Evolutionary conservation across 345 rosid species (phyloP).

Genomic region (Psidium guajava): DNA sequence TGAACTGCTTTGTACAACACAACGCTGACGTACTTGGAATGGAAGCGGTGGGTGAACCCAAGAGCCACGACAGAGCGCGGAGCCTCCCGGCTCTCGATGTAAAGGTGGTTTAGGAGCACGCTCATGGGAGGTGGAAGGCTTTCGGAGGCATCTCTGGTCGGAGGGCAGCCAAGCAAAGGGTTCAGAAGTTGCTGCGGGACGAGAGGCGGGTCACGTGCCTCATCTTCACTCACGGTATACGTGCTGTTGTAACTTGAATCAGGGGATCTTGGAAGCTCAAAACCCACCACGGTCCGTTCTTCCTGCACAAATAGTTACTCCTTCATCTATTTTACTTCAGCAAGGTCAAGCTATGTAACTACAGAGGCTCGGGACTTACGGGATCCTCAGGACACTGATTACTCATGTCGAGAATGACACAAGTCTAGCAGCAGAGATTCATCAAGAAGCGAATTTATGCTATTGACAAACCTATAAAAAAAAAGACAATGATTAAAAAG

Average conservation of each 20-base stretch:
- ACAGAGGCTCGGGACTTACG: constrained; percentile 31
- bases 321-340: neutral
- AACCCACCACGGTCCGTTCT: constrained; percentile 67
- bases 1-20: constrained; percentile 89
- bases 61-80: constrained; percentile 90
- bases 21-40: constrained; percentile 78
- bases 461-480: constrained; percentile 5
- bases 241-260: constrained; percentile 82
- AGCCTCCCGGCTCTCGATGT: constrained; percentile 71
- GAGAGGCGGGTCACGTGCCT: constrained; percentile 77
- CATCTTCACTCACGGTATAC: constrained; percentile 58
- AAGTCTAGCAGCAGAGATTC: constrained; percentile 2
- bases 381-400: constrained; percentile 28
- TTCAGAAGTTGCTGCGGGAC: constrained; percentile 75
- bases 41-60: constrained; percentile 89
- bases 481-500: neutral
- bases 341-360: neutral
- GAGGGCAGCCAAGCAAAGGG: constrained; percentile 44
- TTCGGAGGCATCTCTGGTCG: constrained; percentile 34
- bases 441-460: constrained; percentile 14
- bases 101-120: constrained; percentile 79
- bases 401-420: constrained; percentile 42
- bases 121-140: constrained; percentile 45
- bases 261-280: constrained; percentile 82
- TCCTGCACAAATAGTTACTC: constrained; percentile 35